phyloP scores from a whole-genome alignment of 352 stramenopile species.

The Albugo laibachii region DNA sequence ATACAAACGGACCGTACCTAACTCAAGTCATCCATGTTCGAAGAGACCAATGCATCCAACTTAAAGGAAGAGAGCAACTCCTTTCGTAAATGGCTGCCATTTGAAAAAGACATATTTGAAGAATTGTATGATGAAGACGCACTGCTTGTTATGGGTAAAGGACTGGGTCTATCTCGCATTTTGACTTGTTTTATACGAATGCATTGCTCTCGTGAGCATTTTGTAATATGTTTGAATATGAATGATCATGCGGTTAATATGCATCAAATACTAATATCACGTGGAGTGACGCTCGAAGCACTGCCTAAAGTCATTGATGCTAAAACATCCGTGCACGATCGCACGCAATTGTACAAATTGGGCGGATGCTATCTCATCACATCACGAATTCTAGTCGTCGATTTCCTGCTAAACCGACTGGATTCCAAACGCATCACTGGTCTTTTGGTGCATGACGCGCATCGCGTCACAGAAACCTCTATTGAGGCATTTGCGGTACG shows the following conservation, averaged over 20 bases:
- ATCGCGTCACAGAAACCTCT: slow-evolving; percentile 85
- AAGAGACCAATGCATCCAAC: too few relatives aligned
- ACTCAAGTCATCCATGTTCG: too few relatives aligned
- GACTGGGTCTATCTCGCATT: slow-evolving; percentile 73
- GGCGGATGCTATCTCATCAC: slow-evolving; percentile 91
- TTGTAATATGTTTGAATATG: slow-evolving; percentile 87
- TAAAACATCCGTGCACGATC: slow-evolving; percentile 52
- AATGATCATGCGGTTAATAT: slow-evolving; percentile 70
- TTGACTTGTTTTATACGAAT: slow-evolving; percentile 84
- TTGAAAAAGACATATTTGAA: slow-evolving; percentile 46
- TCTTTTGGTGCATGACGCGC: slow-evolving; percentile 85
- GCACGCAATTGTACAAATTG: slow-evolving; percentile 78
- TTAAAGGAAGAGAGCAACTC: background rate
- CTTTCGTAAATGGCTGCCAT: slow-evolving; percentile 33
- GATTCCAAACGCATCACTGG: slow-evolving; percentile 72
- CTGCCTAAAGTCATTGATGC: slow-evolving; percentile 21
- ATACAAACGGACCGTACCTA: too few relatives aligned
- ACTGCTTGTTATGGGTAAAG: slow-evolving; percentile 82
- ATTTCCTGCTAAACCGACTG: slow-evolving; percentile 82
- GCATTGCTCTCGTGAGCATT: slow-evolving; percentile 59
- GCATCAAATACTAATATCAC: slow-evolving; percentile 38
- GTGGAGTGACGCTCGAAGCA: background rate
- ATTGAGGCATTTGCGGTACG: slow-evolving; percentile 95
- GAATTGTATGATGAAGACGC: slow-evolving; percentile 72
- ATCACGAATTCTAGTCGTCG: slow-evolving; percentile 92